Evolutionary conservation across 495 filamentous ascomycete genomes (phyloP), one percentile per base, ranked within the genome.

Genomic region (Xylaria telfairii): DNA sequence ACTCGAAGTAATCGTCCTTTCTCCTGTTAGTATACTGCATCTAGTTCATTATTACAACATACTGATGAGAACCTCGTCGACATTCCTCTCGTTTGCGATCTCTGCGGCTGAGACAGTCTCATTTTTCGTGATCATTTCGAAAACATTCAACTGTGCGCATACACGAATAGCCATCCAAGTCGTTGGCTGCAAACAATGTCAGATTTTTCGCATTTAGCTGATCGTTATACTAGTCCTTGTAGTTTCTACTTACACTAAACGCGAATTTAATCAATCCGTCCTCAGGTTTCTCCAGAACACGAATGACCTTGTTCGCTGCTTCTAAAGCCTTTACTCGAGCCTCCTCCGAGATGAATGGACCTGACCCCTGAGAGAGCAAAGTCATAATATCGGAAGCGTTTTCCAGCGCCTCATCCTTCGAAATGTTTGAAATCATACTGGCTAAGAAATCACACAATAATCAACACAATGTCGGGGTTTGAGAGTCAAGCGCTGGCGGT

Each of bases 1-100:
- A 72, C 70, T 34, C 70, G 70, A 19, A 72, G 30, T 15, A 68
- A 56, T 15, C 70, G 70, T 15, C 64, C 65, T 72, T 54, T 56
- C 30, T 34, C 12, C 13, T 12, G 26, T 67, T 34, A 67, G 62
- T 42, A 24, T 61, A 26, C 56, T 66, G 15, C 1, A 24, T 53
- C 12, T 9, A 3, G 13, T 17, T 21, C 1, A 13, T 8, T 9
- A 44, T 4, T 56, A 39, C 5, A 19, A 60, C 65, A 46, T 72
- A 68, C 70, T 42, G 24, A 72, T 62, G 17, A 72, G 44, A 17
- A 42, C 21, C 44, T 72, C 70, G 15, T 72, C 70, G 30, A 57
- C 46, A 39, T 65, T 57, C 9, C 7, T 39, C 13, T 24, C 34
- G 4, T 56, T 37, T 12, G 70, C 56, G 30, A 72, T 44, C 28